Evolutionary conservation across 2,329 filamentous ascomycete species (phyloP).

Genomic region (Thielaviopsis musarum): DNA sequence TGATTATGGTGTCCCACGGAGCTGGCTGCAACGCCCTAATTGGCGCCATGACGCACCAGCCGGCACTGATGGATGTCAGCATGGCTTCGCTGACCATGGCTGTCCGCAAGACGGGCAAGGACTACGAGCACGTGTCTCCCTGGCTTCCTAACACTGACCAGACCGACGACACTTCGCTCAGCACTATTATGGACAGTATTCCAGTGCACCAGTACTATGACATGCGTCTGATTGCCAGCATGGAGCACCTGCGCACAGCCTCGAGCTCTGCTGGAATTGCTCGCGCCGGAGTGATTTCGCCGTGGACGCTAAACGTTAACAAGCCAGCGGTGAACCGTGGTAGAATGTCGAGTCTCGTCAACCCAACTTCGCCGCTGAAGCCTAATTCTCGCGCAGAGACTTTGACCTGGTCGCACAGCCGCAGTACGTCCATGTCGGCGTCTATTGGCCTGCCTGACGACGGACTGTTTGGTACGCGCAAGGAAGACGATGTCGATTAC

Average conservation of each 20-base stretch:
- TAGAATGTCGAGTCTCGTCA: constrained; percentile 19
- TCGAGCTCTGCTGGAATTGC: constrained; percentile 21
- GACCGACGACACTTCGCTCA: constrained; percentile 14
- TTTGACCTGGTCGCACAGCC: constrained; percentile 16
- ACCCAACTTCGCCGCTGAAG: constrained; percentile 15
- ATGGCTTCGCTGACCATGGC: constrained; percentile 89
- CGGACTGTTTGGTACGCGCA: constrained; percentile 13
- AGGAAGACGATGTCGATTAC: constrained; percentile 14
- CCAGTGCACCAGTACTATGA: constrained; percentile 49
- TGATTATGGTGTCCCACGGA: constrained; percentile 83
- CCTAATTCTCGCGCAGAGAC: constrained; percentile 15
- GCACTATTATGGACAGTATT: constrained; percentile 18
- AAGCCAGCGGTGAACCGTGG: constrained; percentile 22
- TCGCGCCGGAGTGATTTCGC: constrained; percentile 15
- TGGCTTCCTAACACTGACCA: constrained; percentile 14
- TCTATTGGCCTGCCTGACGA: constrained; percentile 14
- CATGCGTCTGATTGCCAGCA: constrained; percentile 55
- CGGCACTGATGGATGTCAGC: constrained; percentile 75
- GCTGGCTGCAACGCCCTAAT: constrained; percentile 93
- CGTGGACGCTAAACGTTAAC: constrained; percentile 13
- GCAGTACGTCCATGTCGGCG: constrained; percentile 24
- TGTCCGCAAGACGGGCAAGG: constrained; percentile 36
- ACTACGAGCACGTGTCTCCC: constrained; percentile 20
- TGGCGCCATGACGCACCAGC: constrained; percentile 78
- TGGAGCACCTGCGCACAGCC: constrained; percentile 47